Percentiles rank a stretch among this genome's conserved stretches.
Conservation (phyloP, 73 alveolate species). For the Tetrahymena malaccensis region DNA sequence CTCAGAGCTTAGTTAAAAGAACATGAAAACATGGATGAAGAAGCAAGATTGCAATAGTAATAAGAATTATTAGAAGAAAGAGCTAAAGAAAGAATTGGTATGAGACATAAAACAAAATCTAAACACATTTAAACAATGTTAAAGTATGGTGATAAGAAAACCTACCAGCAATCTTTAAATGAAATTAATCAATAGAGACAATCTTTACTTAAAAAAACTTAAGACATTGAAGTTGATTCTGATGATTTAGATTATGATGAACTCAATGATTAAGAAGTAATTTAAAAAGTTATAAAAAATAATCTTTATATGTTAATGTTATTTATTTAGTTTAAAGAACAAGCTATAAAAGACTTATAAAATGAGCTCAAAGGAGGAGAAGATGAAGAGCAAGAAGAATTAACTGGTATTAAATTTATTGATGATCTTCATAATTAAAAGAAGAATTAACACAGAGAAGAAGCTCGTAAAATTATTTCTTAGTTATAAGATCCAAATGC, state of each 20-base stretch:
- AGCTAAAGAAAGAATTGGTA: constrained; percentile 36
- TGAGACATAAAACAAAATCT: constrained; percentile 49
- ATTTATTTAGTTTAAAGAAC: constrained; percentile 5
- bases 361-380: constrained; percentile 34
- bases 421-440: not conserved
- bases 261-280: constrained; percentile 19
- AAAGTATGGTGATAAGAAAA: constrained; percentile 28
- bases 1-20: constrained; percentile 44
- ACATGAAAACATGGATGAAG: constrained; percentile 39
- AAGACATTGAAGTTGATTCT: constrained; percentile 2
- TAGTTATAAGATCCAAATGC: not conserved
- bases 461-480: not conserved
- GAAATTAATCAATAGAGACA: constrained; percentile 41
- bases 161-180: constrained; percentile 26
- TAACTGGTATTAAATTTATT: not conserved
- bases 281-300: no score
- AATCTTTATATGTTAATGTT: no score
- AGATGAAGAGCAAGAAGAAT: not conserved
- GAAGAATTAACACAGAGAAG: not conserved
- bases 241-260: not conserved
- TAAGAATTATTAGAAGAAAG: constrained; percentile 44
- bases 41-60: constrained; percentile 51
- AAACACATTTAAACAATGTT: constrained; percentile 43
- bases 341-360: constrained; percentile 40
- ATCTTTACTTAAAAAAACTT: constrained; percentile 25